Percentiles rank a stretch among this genome's conserved stretches.
Conservation (phyloP, 1,139 yeast genomes). For the Sugiyamaella grinbergsii region DNA sequence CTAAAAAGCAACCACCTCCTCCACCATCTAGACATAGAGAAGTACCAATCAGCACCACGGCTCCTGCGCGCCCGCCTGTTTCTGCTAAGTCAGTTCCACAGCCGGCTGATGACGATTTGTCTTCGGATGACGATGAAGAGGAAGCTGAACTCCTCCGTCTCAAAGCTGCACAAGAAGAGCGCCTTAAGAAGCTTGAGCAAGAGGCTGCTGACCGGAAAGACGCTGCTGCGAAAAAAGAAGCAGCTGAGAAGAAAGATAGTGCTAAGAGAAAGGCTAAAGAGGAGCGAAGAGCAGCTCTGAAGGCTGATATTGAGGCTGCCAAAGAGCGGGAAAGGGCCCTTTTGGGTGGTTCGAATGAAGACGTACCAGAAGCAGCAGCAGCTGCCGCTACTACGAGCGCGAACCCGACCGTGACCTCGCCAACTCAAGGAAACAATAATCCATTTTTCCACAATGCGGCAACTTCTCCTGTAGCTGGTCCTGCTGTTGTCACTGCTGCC, state of each 20-base stretch:
- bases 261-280: conserved; percentile 55
- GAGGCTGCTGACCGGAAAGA: conserved; percentile 30
- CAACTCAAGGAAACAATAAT: conserved; percentile 18
- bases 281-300: conserved; percentile 59
- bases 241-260: conserved; percentile 21
- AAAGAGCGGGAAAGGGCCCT: conserved; percentile 44
- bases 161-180: conserved; percentile 45
- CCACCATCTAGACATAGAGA: conserved; percentile 20
- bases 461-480: background rate
- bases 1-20: conserved; percentile 23
- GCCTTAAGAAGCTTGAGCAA: conserved; percentile 35
- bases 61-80: conserved; percentile 23
- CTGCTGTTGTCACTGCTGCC: conserved; percentile 20
- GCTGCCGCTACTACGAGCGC: conserved; percentile 22
- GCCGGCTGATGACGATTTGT: conserved; percentile 34
- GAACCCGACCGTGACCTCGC: background rate
- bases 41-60: conserved; percentile 21
- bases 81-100: conserved; percentile 11
- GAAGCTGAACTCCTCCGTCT: conserved; percentile 51
- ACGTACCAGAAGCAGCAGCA: conserved; percentile 39
- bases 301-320: conserved; percentile 68
- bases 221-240: conserved; percentile 46
- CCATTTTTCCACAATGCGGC: conserved; percentile 19
- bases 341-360: conserved; percentile 30
- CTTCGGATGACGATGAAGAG: conserved; percentile 51